Percentiles rank a stretch among this genome's conserved stretches.
These are phyloP conservation scores for Niebla homalea DNA, from an alignment of 495 filamentous ascomycete genomes.

Conservation along the genomic window DNA sequence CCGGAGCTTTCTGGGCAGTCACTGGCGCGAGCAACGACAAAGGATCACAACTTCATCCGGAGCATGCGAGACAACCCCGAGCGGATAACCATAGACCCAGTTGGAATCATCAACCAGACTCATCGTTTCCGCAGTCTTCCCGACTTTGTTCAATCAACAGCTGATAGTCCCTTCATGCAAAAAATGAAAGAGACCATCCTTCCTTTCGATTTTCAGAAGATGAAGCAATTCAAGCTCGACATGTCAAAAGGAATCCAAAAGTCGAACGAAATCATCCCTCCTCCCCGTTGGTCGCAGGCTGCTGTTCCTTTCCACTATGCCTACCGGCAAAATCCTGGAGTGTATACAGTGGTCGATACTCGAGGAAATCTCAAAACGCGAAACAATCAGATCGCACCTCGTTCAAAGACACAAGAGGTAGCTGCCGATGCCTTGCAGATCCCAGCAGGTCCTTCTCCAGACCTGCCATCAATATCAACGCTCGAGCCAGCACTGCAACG, in stretches of 20 bases:
- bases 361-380: conserved; percentile 36
- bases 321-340: conserved; percentile 47
- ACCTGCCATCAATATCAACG: conserved; percentile 31
- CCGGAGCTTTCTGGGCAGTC: conserved; percentile 15
- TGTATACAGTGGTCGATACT: conserved; percentile 36
- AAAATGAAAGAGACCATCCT: conserved; percentile 52
- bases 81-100: conserved; percentile 53
- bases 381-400: conserved; percentile 38
- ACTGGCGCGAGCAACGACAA: conserved; percentile 6
- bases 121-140: conserved; percentile 75
- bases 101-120: conserved; percentile 62
- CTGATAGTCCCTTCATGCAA: conserved; percentile 45
- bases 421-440: conserved; percentile 40
- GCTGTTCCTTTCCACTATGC: conserved; percentile 53
- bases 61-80: conserved; percentile 58
- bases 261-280: conserved; percentile 62
- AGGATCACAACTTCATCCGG: conserved; percentile 38
- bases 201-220: conserved; percentile 48
- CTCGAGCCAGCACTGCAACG: conserved; percentile 39
- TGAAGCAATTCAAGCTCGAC: conserved; percentile 63
- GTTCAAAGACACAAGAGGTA: conserved; percentile 45
- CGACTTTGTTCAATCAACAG: conserved; percentile 66
- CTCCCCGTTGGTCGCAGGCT: conserved; percentile 57
- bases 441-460: conserved; percentile 36
- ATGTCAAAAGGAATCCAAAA: conserved; percentile 43